These are phyloP conservation scores for Sechiopsis laciniata DNA, from an alignment of 306 rosid species.

Conservation along the genomic window DNA sequence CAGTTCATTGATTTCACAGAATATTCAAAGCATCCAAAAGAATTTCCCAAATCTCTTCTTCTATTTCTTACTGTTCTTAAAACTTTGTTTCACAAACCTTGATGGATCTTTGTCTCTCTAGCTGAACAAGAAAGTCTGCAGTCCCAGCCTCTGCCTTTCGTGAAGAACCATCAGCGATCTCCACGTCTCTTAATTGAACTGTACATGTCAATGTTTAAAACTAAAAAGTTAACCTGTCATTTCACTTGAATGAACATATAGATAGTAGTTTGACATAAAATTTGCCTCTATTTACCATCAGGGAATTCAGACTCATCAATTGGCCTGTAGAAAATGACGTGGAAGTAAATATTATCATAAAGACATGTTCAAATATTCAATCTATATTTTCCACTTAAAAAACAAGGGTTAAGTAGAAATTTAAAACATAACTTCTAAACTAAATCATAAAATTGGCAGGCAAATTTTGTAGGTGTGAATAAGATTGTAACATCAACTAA, in stretches of 20 bases:
- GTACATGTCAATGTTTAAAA: constrained; percentile 17
- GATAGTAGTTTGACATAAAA: not conserved
- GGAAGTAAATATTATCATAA: not conserved
- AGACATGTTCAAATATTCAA: not conserved
- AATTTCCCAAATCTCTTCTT: no score
- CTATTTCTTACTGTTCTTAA: no score
- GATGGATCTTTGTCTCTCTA: constrained; percentile 71
- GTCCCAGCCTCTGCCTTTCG: constrained; percentile 58
- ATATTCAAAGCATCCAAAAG: no score
- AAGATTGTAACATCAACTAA: not conserved
- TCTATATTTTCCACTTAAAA: not conserved
- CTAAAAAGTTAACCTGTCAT: constrained; percentile 12
- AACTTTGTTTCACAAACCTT: constrained; percentile 35
- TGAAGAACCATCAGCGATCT: constrained; percentile 30
- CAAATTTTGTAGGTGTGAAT: not conserved
- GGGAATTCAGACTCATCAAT: not conserved
- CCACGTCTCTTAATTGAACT: constrained; percentile 39
- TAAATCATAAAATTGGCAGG: not conserved
- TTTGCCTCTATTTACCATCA: not conserved
- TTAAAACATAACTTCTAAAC: not conserved
- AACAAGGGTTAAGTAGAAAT: not conserved
- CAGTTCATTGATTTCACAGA: no score
- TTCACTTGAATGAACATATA: not conserved
- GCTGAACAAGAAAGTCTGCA: constrained; percentile 62
- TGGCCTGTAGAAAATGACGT: not conserved